A percentile compares a stretch with the other conserved stretches of the same genome.
Conservation (phyloP, 1,284 basidiomycete genomes). For the Schizophyllum amplum region DNA sequence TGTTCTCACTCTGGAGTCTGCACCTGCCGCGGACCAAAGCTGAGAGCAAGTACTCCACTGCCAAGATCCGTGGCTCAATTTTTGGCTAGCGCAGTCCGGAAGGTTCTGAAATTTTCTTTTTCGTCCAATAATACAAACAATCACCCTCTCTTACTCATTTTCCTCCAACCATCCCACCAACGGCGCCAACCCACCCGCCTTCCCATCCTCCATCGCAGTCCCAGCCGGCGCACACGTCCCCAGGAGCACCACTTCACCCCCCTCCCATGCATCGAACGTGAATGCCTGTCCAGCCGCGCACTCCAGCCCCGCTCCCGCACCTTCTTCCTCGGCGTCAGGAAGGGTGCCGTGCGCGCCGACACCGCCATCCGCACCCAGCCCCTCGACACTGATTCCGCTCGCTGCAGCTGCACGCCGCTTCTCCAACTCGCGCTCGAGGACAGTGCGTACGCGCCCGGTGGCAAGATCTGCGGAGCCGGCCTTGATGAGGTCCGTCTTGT, state of each 20-base stretch:
- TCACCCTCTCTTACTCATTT: too few species aligned
- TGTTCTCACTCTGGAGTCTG: too few species aligned
- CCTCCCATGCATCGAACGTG: slow-evolving; percentile 72
- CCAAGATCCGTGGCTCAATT: too few species aligned
- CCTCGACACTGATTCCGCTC: slow-evolving; percentile 60
- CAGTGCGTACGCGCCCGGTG: slow-evolving; percentile 57
- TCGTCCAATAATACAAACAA: too few species aligned
- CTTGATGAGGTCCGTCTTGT: slow-evolving; percentile 67
- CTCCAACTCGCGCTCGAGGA: slow-evolving; percentile 76
- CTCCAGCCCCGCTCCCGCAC: slow-evolving; percentile 37
- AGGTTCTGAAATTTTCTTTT: too few species aligned
- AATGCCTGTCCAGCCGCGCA: slow-evolving; percentile 48
- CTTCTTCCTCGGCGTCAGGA: too few species aligned
- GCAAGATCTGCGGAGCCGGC: slow-evolving; percentile 43
- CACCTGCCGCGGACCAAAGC: too few species aligned
- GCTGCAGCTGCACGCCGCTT: slow-evolving; percentile 57
- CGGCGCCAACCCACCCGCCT: slow-evolving; percentile 33
- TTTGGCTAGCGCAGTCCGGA: too few species aligned
- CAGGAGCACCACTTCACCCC: slow-evolving; percentile 60
- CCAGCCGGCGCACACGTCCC: slow-evolving; percentile 48
- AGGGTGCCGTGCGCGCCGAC: slow-evolving; percentile 44
- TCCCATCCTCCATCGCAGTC: slow-evolving; percentile 28
- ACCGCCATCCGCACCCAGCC: slow-evolving; percentile 60
- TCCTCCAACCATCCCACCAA: slow-evolving; percentile 46
- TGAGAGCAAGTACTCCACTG: too few species aligned